Base-by-base conservation (phyloP, 139 green algal species). In the Chlamydomonas asymmetrica region DNA sequence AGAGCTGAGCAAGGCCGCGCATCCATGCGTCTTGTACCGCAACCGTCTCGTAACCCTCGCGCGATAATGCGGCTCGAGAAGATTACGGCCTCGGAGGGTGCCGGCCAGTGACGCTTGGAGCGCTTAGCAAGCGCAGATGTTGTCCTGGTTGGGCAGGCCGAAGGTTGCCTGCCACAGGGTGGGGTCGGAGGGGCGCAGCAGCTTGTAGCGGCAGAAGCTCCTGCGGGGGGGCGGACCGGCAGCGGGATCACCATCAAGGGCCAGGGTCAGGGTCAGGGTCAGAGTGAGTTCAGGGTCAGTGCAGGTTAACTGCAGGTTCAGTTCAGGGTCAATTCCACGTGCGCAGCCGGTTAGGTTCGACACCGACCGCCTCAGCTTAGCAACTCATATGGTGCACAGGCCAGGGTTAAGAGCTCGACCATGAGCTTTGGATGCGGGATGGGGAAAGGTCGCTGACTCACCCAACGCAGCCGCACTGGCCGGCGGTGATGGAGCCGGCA, bases 401-500 rank as follows among this genome's bases (percentile, higher is more conserved):
- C n/a, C 7, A 8, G 6, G 6, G 27, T 8, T 31, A 8, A 4
- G 5, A 5, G 7, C 5, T 23, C 39, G 5, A 64, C 23, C 39
- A 18, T 8, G 8, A 64, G 5, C 29, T 22, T 29, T 22, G 20
- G 20, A 50, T 25, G 32, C 60, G n/a, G n/a, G n/a, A 32, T 35
- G 25, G 35, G 10, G 34, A 27, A 27, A 6, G 5, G 2, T 31
- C 41, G 1, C 5, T 31, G 5, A 31, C 69, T 66, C 25, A 75
- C 69, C 69, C 70, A 29, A 76, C 38, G 70, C 70, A 76, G 70
- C 70, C 70, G 70, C 70, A 76, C 41, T 67, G 60, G 29, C 70
- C 70, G 57, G 56, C 56, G 5, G 70, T 31, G 27, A 76, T 32
- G 37, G 31, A 16, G 37, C 20, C 70, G 3, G 29, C n/a, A 57